phyloP scores from a whole-genome alignment of 331 rosid genomes.

The Malus hybrid region DNA sequence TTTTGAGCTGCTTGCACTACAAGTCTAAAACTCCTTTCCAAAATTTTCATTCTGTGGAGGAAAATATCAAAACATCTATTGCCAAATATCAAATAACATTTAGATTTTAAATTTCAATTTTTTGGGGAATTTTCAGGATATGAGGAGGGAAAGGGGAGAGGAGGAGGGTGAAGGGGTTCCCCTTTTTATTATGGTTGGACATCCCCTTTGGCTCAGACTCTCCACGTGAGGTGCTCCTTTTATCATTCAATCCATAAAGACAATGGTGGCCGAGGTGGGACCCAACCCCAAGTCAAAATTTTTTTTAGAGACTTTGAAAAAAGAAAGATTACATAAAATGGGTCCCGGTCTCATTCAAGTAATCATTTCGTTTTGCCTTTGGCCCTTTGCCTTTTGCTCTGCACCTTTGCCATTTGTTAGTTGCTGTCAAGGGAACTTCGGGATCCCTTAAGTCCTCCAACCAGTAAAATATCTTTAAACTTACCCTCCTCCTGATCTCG shows the following conservation, averaged over 20 bases:
- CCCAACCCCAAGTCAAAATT: conserved; percentile 84
- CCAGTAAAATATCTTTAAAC: neutral
- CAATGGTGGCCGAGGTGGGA: conserved; percentile 85
- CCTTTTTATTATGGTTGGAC: conserved; percentile 78
- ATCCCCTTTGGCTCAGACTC: conserved; percentile 79
- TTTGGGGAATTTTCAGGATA: neutral
- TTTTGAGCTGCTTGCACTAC: too few relatives aligned
- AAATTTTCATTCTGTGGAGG: neutral
- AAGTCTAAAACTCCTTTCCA: too few relatives aligned
- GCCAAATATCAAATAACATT: neutral
- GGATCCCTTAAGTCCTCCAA: conserved; percentile 27
- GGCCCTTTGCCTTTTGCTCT: conserved; percentile 61
- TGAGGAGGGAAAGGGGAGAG: neutral
- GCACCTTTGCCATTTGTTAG: conserved; percentile 33
- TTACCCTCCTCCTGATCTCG: conserved; percentile 14
- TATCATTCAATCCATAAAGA: conserved; percentile 96
- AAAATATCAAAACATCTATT: neutral
- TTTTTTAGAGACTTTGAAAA: conserved; percentile 57
- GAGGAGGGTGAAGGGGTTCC: neutral
- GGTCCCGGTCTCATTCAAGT: conserved; percentile 77
- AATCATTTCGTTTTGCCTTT: conserved; percentile 80
- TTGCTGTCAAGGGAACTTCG: conserved; percentile 29
- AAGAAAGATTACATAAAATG: conserved; percentile 46
- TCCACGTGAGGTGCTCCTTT: conserved; percentile 99
- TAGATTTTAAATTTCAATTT: neutral